These are phyloP conservation scores for Sonneratia caseolaris DNA, from an alignment of 345 rosid species.

Conservation along the genomic window DNA sequence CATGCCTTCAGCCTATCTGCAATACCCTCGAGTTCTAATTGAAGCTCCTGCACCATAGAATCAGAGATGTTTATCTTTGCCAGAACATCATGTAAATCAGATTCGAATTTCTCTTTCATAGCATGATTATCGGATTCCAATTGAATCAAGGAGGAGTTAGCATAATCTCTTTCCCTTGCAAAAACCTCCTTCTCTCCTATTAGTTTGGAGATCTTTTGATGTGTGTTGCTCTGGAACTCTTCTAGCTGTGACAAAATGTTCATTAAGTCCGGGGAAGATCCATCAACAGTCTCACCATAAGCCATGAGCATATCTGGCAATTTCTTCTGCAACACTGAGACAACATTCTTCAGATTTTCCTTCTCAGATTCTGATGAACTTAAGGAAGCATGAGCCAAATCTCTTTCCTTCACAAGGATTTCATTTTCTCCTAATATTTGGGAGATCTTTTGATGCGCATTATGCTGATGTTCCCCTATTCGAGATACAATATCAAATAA, in stretches of 20 bases:
- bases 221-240: slow-evolving; percentile 40
- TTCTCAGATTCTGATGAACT: slow-evolving; percentile 30
- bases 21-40: slow-evolving; percentile 46
- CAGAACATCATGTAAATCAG: slow-evolving; percentile 29
- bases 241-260: slow-evolving; percentile 32
- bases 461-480: slow-evolving; percentile 4
- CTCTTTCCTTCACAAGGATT: slow-evolving; percentile 41
- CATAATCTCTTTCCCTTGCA: slow-evolving; percentile 39
- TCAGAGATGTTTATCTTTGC: slow-evolving; percentile 40
- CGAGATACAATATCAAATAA: slow-evolving; percentile 6
- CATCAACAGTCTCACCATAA: slow-evolving; percentile 32
- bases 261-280: slow-evolving; percentile 28
- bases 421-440: slow-evolving; percentile 26
- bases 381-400: slow-evolving; percentile 4
- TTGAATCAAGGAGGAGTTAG: slow-evolving; percentile 26
- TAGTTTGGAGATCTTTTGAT: slow-evolving; percentile 39
- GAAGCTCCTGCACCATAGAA: slow-evolving; percentile 47
- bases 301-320: slow-evolving; percentile 20
- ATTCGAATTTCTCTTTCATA: slow-evolving; percentile 49
- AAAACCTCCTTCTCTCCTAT: slow-evolving; percentile 45
- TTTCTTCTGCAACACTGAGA: slow-evolving; percentile 43
- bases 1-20: slow-evolving; percentile 37
- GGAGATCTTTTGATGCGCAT: not conserved
- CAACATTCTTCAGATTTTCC: slow-evolving; percentile 32
- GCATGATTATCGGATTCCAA: slow-evolving; percentile 40